These are phyloP conservation scores for Parvularia atlantis DNA, from an alignment of 78 protist genomes.

Conservation along the genomic window DNA sequence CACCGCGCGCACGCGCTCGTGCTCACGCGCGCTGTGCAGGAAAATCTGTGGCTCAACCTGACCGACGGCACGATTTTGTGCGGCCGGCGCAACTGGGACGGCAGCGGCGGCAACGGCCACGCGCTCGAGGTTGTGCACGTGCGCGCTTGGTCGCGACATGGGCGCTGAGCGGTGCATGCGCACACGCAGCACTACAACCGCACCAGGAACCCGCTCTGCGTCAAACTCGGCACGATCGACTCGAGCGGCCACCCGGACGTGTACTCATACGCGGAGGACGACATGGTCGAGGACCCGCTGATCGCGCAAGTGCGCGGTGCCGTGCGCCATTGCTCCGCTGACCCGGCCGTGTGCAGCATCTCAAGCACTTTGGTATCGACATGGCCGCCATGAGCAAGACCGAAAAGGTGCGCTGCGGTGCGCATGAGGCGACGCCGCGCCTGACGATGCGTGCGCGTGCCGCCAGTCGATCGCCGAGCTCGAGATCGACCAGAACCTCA, in stretches of 20 bases:
- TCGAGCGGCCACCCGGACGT: conserved; percentile 59
- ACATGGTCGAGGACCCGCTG: conserved; percentile 63
- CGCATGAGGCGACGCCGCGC: too few species aligned
- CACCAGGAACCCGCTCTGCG: conserved; percentile 70
- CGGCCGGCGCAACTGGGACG: conserved; percentile 62
- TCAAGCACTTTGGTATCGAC: conserved; percentile 76
- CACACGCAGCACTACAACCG: conserved; percentile 44
- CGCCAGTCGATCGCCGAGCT: conserved; percentile 79
- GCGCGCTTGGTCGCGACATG: too few species aligned
- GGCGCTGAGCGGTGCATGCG: too few species aligned
- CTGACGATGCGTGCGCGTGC: too few species aligned
- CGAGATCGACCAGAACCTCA: conserved; percentile 53
- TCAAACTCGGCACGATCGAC: conserved; percentile 86
- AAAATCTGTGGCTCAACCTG: conserved; percentile 81
- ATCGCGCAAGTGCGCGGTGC: too few species aligned
- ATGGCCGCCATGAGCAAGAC: conserved; percentile 51
- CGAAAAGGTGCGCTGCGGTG: too few species aligned
- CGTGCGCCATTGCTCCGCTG: too few species aligned
- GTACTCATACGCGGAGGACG: conserved; percentile 58
- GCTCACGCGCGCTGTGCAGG: too few species aligned
- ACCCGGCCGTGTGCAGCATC: too few species aligned
- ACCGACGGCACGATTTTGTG: conserved; percentile 80
- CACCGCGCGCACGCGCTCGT: too few species aligned
- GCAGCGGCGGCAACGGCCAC: conserved; percentile 73
- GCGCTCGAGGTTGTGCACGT: conserved; percentile 58